Evolutionary conservation across 106 monocot species (phyloP), one percentile per base, ranked within the genome.

Genomic region (Dactylorhiza incarnata): DNA sequence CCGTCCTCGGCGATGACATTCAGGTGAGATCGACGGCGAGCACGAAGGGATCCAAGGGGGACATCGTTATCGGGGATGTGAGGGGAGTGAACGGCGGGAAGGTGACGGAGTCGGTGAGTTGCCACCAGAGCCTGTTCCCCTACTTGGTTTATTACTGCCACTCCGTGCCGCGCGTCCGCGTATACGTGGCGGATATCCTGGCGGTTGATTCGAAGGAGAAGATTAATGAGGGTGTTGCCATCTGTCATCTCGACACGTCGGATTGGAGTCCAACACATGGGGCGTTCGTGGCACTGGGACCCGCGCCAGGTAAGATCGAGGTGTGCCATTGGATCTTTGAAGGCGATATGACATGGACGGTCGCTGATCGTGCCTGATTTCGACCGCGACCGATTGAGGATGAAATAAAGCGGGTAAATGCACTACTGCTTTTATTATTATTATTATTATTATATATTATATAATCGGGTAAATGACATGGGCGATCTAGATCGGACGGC

Each of bases 301-400:
- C 77, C 11, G 82, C 73, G 7, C 94, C 94, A 0, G 94, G 94
- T 0, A 79, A 89, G 85, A 91, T 95, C 22, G 94, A 95, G 85
- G 94, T 95, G 17, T 95, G 94, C 87, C 94, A 95, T 71, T 95
- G 91, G 94, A 95, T 95, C 81, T 95, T 91, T 75, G 53, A 91
- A 29, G 94, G 94, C 5, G 94, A 95, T 59, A 95, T 95, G 94
- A 91, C 94, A 9, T 95, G 94, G 94, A 81, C 91, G 13, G 85
- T 84, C 0, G 83, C 89, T n/a, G 87, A 91, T 78, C 72, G 22
- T 12, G 17, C 44, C 7, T 72, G 72, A 72, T 72, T 23, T 49
- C 2, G 49, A 11, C 49, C 52, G 52, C 2, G 5, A 52, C 2
- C 52, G 2, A 7, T 9, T 52, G 13, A 15, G 9, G 13, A 52